phyloP scores from a whole-genome alignment of 441 rosid genomes.

The Adansonia grandidieri region DNA sequence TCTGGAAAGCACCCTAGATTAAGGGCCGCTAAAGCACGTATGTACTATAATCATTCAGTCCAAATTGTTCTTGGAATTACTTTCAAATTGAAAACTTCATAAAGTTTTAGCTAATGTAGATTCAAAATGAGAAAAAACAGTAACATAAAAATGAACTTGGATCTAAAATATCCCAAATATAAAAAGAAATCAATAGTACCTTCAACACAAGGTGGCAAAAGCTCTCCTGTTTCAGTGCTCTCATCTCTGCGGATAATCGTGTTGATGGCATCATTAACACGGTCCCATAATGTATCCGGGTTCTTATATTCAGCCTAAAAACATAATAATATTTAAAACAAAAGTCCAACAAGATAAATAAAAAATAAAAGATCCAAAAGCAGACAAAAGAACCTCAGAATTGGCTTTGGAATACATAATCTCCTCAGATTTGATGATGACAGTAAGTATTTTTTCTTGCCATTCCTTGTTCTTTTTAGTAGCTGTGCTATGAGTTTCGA shows the following conservation, averaged over 20 bases:
- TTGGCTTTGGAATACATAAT: slow-evolving; percentile 96
- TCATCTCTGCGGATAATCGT: slow-evolving; percentile 89
- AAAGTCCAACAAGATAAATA: background rate
- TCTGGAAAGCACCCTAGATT: slow-evolving; percentile 89
- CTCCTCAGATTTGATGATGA: slow-evolving; percentile 84
- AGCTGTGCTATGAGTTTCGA: slow-evolving; percentile 57
- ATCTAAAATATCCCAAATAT: too few relatives aligned
- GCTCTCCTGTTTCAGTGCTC: slow-evolving; percentile 74
- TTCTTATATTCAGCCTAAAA: slow-evolving; percentile 74
- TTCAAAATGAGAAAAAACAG: slow-evolving; percentile 21
- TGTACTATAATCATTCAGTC: background rate
- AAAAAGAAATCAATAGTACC: slow-evolving; percentile 46
- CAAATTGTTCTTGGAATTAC: slow-evolving; percentile 11
- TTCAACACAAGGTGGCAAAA: slow-evolving; percentile 97
- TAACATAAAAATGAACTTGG: too few relatives aligned
- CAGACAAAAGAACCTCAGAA: slow-evolving; percentile 65
- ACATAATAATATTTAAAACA: slow-evolving; percentile 14
- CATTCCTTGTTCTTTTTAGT: slow-evolving; percentile 90
- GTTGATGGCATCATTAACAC: slow-evolving; percentile 86
- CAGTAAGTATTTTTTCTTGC: slow-evolving; percentile 85
- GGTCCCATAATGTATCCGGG: slow-evolving; percentile 79
- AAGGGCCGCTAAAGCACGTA: slow-evolving; percentile 72
- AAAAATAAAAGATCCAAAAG: slow-evolving; percentile 14
- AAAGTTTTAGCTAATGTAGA: slow-evolving; percentile 18
- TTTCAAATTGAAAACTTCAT: slow-evolving; percentile 6